Base-by-base conservation (phyloP, 192 early-diverging fungal species). In the Spizellomyces sp. region DNA sequence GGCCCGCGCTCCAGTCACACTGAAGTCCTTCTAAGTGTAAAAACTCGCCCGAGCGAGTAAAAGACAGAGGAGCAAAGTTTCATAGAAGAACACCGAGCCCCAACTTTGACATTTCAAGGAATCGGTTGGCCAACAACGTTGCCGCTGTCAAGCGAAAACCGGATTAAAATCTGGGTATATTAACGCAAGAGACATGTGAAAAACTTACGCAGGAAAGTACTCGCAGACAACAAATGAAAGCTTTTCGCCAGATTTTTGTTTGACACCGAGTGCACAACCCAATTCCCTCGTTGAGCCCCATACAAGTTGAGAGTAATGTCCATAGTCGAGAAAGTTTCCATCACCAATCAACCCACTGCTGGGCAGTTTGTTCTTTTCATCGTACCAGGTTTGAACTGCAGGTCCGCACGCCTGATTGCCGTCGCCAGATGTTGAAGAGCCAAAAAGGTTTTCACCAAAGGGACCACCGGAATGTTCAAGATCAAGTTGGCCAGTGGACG, bases 271-370 rank as follows among this genome's bases (percentile, higher is more conserved):
- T 0, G 19, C 69, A 36, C 69, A 70, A 27, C 69, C 69, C 15
- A 70, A 9, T 57, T 70, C 19, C 14, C n/a, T 70, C 10, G 69
- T 70, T 7, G 69, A 60, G 6, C 69, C 69, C 69, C 69, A 70
- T 14, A 70, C 46, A 14, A 70, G 5, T 60, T 70, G 69, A n/a
- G 69, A 62, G 59, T 70, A 70, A 27, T 70, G 69, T 19, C 69
- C 69, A 43, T 70, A 70, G 14, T 5, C 17, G 9, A 47, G 50
- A 17, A n/a, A n/a, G 9, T 27, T 36, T 7, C 58, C 59, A 22
- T 46, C 60, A 8, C 17, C 69, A 27, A 70, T 62, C 10, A 44
- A 9, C 2, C 58, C 58, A 21, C 58, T 47, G 3, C 17, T 47
- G 27, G 69, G 69, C 19, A 48, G 52, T n/a, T 10, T 0, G 12